Base-by-base conservation (phyloP, 257 asterid genomes). In the Petunia secreta region DNA sequence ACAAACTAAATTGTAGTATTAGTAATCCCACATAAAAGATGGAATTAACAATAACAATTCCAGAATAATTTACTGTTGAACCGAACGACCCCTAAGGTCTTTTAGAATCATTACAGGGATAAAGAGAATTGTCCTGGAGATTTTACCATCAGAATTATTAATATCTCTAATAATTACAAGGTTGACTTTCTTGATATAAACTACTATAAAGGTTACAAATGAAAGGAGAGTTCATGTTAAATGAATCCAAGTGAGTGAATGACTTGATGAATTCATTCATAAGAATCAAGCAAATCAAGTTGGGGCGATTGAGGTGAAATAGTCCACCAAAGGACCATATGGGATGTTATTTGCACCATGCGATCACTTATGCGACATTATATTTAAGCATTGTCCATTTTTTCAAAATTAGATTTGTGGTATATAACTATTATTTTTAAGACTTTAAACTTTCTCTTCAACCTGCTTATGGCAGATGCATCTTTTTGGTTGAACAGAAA, bases 321-420 rank as follows among this genome's bases (percentile, higher is more conserved):
- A 77, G 80, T 59, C 57, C 16, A 58, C 54, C 69, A 76, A 58
- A 9, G 80, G 65, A 71, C 60, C 59, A 71, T 48, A 25, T 46
- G 77, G 43, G 59, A 6, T 34, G 77, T 71, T 68, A 66, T 50
- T 71, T 71, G 60, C 60, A 71, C 44, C 77, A 71, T 71, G 58
- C 8, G 38, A 11, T 6, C 34, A 34, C 60, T 48, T 71, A 41
- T 43, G 58, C 50, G 34, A 16, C 48, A 41, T 48, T 48, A 2
- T 48, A 34, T 71, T 48, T 71, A 10, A 48, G 6, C 10, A 0
- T 4, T 71, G 60, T 15, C 44, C 68, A 63, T 6, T 10, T 36
- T 46, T 6, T 9, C 4, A 3, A 68, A 46, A 3, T 25, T 25
- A 69, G 5, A 16, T 46, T 46, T 4, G 6, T 10, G 25, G 25